Evolutionary conservation across 805 yeast species (phyloP).

Genomic region (Grigorovia jiainica): DNA sequence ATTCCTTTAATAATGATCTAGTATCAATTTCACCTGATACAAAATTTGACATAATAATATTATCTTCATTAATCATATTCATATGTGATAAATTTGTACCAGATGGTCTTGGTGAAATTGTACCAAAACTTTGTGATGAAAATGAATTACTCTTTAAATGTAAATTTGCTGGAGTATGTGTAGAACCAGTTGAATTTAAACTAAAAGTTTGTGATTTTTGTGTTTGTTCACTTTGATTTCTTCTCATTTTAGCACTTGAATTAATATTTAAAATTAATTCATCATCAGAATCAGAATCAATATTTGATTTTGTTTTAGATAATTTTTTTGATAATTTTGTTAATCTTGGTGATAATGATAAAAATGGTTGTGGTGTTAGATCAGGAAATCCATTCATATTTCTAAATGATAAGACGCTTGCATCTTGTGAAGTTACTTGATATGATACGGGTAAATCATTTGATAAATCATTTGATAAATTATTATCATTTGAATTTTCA

Average conservation of each 20-base stretch:
- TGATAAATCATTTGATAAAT: not conserved
- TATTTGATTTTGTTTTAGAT: not conserved
- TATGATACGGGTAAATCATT: not conserved
- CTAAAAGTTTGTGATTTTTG: not conserved
- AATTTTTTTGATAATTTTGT: not conserved
- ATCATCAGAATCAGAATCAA: constrained; percentile 7
- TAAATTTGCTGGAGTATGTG: not conserved
- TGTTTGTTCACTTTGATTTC: constrained; percentile 6
- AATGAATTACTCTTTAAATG: constrained; percentile 1
- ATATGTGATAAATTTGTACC: constrained; percentile 2
- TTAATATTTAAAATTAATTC: constrained; percentile 18
- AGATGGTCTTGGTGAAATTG: constrained; percentile 1
- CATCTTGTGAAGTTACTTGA: constrained; percentile 19
- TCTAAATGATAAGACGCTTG: constrained; percentile 17
- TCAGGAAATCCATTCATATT: constrained; percentile 7
- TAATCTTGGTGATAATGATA: not conserved
- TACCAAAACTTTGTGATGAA: constrained; percentile 1
- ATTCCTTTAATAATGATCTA: not conserved
- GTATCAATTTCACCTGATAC: constrained; percentile 2
- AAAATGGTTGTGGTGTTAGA: constrained; percentile 1
- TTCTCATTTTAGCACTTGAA: constrained; percentile 11
- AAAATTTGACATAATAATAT: constrained; percentile 1
- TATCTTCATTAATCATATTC: constrained; percentile 2
- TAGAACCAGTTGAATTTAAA: not conserved
- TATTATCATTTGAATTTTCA: not conserved